These are phyloP conservation scores for Tilletiaria anomala DNA, from an alignment of 1,284 basidiomycete species.

Conservation along the genomic window DNA sequence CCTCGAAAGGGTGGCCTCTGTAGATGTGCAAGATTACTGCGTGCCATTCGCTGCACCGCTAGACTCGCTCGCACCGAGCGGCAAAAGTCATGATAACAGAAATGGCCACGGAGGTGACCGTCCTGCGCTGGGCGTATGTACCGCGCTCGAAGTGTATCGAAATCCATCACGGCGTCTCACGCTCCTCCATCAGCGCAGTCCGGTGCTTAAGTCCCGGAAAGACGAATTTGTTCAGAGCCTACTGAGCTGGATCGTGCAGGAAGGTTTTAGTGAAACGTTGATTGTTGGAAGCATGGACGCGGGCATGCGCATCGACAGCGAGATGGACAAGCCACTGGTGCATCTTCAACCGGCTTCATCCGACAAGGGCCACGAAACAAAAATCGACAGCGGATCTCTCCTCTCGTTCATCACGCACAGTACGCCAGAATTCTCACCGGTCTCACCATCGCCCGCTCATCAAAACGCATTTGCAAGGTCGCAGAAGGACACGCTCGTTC, in stretches of 20 bases:
- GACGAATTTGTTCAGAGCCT: slow-evolving; percentile 7
- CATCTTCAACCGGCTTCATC: slow-evolving; percentile 4
- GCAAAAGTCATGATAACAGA: no score
- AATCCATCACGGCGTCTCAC: slow-evolving; percentile 5
- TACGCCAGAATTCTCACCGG: background rate
- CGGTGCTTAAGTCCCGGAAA: slow-evolving; percentile 11
- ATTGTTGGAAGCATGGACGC: slow-evolving; percentile 18
- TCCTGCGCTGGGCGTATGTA: no score
- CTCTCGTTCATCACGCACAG: background rate
- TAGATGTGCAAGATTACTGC: slow-evolving; percentile 16
- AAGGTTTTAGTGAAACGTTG: slow-evolving; percentile 6
- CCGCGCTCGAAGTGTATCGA: slow-evolving; percentile 8
- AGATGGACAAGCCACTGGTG: slow-evolving; percentile 11
- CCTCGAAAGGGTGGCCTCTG: slow-evolving; percentile 11
- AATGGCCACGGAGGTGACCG: no score
- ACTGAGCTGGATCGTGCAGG: slow-evolving; percentile 7
- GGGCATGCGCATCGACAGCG: slow-evolving; percentile 16
- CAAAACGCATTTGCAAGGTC: background rate
- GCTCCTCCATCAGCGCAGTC: slow-evolving; percentile 26
- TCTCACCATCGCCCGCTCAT: background rate
- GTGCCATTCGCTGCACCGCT: slow-evolving; percentile 22
- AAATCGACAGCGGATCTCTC: no score
- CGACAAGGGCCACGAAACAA: background rate
- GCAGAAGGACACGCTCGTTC: slow-evolving; percentile 1
- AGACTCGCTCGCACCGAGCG: slow-evolving; percentile 5